These are phyloP conservation scores for Suillus alpinus DNA, from an alignment of 768 basidiomycete species.

Conservation along the genomic window DNA sequence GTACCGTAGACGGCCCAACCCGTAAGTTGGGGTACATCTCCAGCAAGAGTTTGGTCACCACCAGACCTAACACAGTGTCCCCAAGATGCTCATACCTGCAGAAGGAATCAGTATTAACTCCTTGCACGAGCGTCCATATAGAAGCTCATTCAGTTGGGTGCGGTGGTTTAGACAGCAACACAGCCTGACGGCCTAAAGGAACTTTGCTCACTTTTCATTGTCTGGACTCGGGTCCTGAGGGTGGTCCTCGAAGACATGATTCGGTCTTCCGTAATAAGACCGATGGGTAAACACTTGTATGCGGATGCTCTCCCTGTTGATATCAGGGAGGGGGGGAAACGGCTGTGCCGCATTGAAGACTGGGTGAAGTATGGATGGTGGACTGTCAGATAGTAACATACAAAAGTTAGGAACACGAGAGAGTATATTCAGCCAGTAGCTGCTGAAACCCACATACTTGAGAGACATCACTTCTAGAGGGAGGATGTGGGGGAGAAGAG, in stretches of 20 bases:
- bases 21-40: conserved; percentile 66
- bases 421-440: conserved; percentile 5
- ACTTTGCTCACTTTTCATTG: conserved; percentile 64
- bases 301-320: conserved; percentile 43
- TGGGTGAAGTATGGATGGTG: conserved; percentile 19
- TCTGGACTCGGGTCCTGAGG: conserved; percentile 73
- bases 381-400: conserved; percentile 8
- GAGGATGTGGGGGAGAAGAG: neutral
- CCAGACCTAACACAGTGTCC: conserved; percentile 66
- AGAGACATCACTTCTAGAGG: neutral
- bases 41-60: conserved; percentile 62
- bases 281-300: conserved; percentile 74
- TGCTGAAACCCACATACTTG: conserved; percentile 3
- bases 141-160: neutral
- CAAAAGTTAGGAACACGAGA: conserved; percentile 4
- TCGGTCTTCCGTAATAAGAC: conserved; percentile 65
- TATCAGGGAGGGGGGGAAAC: conserved; percentile 58
- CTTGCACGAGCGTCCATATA: neutral
- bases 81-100: conserved; percentile 73
- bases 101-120: neutral
- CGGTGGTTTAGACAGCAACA: neutral
- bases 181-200: neutral
- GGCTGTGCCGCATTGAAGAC: conserved; percentile 29
- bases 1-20: conserved; percentile 76
- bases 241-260: conserved; percentile 73